phyloP scores from a whole-genome alignment of 495 filamentous ascomycete genomes.

The Chlorociboria aeruginascens region DNA sequence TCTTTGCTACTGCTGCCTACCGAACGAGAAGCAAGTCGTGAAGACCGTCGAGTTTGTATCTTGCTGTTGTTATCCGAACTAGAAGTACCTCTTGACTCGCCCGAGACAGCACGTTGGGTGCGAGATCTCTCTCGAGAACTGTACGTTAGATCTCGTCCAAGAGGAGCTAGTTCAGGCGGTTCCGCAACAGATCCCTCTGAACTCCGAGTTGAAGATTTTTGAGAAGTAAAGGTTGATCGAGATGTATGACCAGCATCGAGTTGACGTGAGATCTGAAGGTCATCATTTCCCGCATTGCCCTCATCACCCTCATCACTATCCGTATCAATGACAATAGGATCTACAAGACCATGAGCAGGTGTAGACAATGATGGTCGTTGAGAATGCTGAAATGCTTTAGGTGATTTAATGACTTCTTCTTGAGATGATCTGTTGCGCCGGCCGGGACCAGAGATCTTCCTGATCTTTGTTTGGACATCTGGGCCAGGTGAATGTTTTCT shows the following conservation, averaged over 20 bases:
- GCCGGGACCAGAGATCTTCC: background rate
- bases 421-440: background rate
- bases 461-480: background rate
- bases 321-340: background rate
- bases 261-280: background rate
- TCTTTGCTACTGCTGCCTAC: background rate
- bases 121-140: no score
- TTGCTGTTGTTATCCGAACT: no score
- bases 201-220: background rate
- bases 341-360: conserved; percentile 7
- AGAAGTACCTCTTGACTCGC: no score
- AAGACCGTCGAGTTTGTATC: no score
- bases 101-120: no score
- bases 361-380: conserved; percentile 4
- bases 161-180: no score
- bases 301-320: conserved; percentile 6
- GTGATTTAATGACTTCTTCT: conserved; percentile 1
- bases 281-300: background rate
- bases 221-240: background rate
- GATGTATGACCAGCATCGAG: background rate
- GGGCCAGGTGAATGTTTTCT: background rate
- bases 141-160: no score
- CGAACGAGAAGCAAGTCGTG: no score
- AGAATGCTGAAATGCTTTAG: background rate
- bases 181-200: no score